A percentile compares a stretch with the other conserved stretches of the same genome.
Conservation (phyloP, 805 yeast species). For the Starmerella powellii region DNA sequence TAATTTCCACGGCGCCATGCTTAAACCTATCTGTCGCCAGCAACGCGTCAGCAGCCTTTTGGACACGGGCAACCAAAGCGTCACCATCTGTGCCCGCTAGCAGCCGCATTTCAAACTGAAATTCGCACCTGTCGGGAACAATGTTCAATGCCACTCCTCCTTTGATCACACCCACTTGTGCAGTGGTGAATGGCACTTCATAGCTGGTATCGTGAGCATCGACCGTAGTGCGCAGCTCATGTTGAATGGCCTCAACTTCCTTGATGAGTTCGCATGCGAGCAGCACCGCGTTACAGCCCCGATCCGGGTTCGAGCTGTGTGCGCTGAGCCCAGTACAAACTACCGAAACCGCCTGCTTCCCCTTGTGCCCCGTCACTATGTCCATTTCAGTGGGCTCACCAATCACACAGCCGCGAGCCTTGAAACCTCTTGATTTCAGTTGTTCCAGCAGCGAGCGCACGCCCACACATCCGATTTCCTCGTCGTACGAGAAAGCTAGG, state of each 20-base stretch:
- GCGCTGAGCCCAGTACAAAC: slow-evolving; percentile 15
- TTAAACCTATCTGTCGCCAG: slow-evolving; percentile 2
- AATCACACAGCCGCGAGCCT: slow-evolving; percentile 15
- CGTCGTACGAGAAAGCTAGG: slow-evolving; percentile 17
- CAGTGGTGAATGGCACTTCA: slow-evolving; percentile 17
- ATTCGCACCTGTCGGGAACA: slow-evolving; percentile 17
- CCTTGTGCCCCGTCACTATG: slow-evolving; percentile 17
- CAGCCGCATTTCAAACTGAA: slow-evolving; percentile 19
- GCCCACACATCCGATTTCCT: slow-evolving; percentile 21
- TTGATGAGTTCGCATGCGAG: slow-evolving; percentile 15
- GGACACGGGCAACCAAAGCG: slow-evolving; percentile 5
- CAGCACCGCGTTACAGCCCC: slow-evolving; percentile 17
- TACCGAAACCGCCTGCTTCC: slow-evolving; percentile 17
- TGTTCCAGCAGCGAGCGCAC: slow-evolving; percentile 14
- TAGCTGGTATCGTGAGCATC: slow-evolving; percentile 4
- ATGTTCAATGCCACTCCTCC: slow-evolving; percentile 20
- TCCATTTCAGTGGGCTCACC: slow-evolving; percentile 19
- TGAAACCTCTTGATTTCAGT: slow-evolving; percentile 4
- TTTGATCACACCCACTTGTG: slow-evolving; percentile 14
- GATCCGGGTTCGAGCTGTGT: slow-evolving; percentile 17
- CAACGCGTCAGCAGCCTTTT: slow-evolving; percentile 3
- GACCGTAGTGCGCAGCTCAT: not conserved
- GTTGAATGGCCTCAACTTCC: slow-evolving; percentile 13
- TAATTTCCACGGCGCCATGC: slow-evolving; percentile 8
- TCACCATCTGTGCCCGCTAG: slow-evolving; percentile 8